Evolutionary conservation across 2,329 filamentous ascomycete species (phyloP), one percentile per base, ranked within the genome.

Genomic region (Dothideomycetes sp.): DNA sequence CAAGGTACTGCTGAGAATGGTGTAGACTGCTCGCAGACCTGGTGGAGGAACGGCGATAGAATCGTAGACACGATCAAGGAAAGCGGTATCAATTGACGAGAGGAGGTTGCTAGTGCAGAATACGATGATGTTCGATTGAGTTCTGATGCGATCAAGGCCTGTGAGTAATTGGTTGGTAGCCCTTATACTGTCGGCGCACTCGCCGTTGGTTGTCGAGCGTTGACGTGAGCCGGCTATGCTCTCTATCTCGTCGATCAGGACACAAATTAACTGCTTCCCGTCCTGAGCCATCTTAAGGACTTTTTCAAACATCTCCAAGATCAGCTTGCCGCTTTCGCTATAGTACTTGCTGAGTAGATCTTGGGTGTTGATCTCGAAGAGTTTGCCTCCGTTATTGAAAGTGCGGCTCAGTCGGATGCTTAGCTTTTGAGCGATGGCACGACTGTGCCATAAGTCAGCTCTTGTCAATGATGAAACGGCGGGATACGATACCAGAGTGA

Each of bases 211-310:
- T n/a, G 28, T 45, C 8, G 33, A 36, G 16, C n/a, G 34, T 42
- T 69, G 62, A 23, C 68, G 61, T 5, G 55, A 61, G 29, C 62
- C 57, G n/a, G 67, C 64, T 13, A 73, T 52, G 3, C 62, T 69
- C 45, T 73, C 69, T 12, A 72, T 61, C 44, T 72, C 69, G 42
- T 73, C 69, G 25, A 73, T 64, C 13, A 71, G 53, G 0, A 72
- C 61, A 33, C 63, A 64, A 12, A 67, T 50, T 3, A 72, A 56
- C 1, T 57, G 62, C 23, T 53, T 54, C 1, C 60, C 55, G 23
- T 70, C 65, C 20, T 63, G 53, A 4, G 61, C 60, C 38, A 59
- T 49, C 3, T 23, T 20, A 19, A 48, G 35, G 10, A 72, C 59
- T 7, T 53, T 55, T 3, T 62, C 61, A 45, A 71, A 70, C 2